Evolutionary conservation across 1,139 yeast genomes (phyloP), one percentile per base, ranked within the genome.

Genomic region (Meyerozyma sp.): DNA sequence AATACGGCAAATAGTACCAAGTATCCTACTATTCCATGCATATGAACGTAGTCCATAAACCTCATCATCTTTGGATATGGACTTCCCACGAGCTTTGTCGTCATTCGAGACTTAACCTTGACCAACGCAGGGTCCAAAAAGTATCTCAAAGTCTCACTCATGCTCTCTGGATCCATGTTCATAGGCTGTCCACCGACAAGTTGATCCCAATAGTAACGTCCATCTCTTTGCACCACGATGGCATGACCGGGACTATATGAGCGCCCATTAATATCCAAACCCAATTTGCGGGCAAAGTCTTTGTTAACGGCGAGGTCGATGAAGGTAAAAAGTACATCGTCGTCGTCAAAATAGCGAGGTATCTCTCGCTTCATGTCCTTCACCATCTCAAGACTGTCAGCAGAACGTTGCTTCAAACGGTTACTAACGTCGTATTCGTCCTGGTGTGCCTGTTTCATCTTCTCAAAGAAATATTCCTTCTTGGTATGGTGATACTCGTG

Each of bases 401-500:
- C 77, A 32, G 71, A 66, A 28, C 63, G 56, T 21, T 61, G 64
- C 53, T 74, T 77, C 54, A 82, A 56, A 29, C 37, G 37, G 26
- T 5, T 18, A 14, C 16, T 34, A 25, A 34, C 14, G 26, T 34
- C 37, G 14, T 34, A 34, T 4, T 64, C 59, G 1, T 62, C 58
- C 54, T 84, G 84, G 6, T 56, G 63, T 39, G 66, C 60, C 37
- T 34, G 16, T 1, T 55, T 45, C 10, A 64, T 42, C 10, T 67
- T 57, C 3, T 71, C 56, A 54, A 63, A 80, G 49, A 73, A 73
- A 45, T 66, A 66, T 40, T 70, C 65, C 51, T 71, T 70, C 53
- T 77, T 74, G 37, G 64, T 50, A 44, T 68, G 60, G 48, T 75
- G 68, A 58, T 78, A 81, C 45, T 76, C 81, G 53, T 81, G 85